Evolutionary conservation across 1,284 basidiomycete species (phyloP), one percentile per base, ranked within the genome.

Genomic region (Irpex sp.): DNA sequence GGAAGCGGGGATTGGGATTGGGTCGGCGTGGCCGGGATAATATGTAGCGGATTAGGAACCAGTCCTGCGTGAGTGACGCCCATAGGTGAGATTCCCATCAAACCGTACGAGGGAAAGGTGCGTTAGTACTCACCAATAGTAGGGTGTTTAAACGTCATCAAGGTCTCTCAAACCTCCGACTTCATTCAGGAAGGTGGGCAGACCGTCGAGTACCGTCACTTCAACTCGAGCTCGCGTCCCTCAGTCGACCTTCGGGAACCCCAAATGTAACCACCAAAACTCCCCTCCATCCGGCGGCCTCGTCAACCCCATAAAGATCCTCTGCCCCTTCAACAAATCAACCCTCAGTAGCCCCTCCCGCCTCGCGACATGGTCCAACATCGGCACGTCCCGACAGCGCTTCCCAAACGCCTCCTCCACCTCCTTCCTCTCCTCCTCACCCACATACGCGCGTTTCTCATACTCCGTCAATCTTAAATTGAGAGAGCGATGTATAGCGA

Each of bases 1-100:
- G 31, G 31, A 3, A 21, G 4, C 4, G 34, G 54, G 54, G 31
- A 4, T 15, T 1, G 54, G 19, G 19, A 11, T 31, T 56, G 19
- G 54, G 19, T 56, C 54, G 54, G 54, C 54, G 17, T 56, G 34
- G 54, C 54, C 54, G 54, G 54, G 17, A 34, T 31, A 26, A 44
- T 56, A 56, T 56, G 54, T 56, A 56, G 13, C 3, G 54, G 17
- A 56, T 56, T 56, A 56, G 54, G 54, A 56, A 31, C 54, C 54
- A 56, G 54, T 56, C 54, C 54, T 56, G 7, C 48, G 19, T 7
- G n/a, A 9, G 19, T 26, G 54, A n/a, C 54, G 54, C 19, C 11
- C 26, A 51, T 6, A 21, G 54, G 54, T 55, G 34, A 55, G 54
- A 11, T 31, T 34, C n/a, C 13, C 6, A 15, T 31, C 13, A 31